Evolutionary conservation across 2,329 filamentous ascomycete genomes (phyloP).

Genomic region (Arthrobotrys sinensis): DNA sequence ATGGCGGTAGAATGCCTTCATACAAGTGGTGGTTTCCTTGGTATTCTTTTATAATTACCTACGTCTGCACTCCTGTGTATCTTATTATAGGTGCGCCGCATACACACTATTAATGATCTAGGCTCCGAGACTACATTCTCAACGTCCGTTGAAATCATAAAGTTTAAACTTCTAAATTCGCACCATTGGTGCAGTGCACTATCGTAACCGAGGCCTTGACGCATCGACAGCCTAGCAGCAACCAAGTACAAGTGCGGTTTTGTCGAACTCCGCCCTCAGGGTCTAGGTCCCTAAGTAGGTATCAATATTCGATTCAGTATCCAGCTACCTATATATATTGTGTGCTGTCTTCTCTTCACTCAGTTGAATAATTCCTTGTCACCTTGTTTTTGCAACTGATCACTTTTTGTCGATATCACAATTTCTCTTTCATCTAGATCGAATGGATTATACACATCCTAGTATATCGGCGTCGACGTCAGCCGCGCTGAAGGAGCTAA

Average conservation of each 20-base stretch:
- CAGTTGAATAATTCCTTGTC: too few relatives aligned
- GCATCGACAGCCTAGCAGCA: too few relatives aligned
- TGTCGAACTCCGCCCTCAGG: not conserved
- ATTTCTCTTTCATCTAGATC: too few relatives aligned
- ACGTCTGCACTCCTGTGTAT: too few relatives aligned
- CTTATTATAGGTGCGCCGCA: not conserved
- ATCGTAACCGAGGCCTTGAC: too few relatives aligned
- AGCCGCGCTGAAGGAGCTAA: not conserved
- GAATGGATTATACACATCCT: not conserved
- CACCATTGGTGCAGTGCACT: not conserved
- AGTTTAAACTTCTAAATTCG: too few relatives aligned
- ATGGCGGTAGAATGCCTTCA: too few relatives aligned
- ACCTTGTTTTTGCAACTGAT: too few relatives aligned
- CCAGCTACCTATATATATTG: not conserved
- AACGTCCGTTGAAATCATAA: too few relatives aligned
- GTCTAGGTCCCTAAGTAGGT: not conserved
- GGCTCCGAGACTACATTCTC: not conserved
- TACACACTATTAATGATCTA: not conserved
- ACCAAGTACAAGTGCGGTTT: conserved; percentile 1
- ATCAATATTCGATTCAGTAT: not conserved
- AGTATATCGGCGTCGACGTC: not conserved
- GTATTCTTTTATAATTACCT: too few relatives aligned
- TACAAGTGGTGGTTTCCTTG: too few relatives aligned
- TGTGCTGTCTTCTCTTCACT: not conserved
- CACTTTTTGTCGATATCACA: too few relatives aligned